A percentile compares a stretch with the other conserved stretches of the same genome.
phyloP scores from a whole-genome alignment of 2,329 filamentous ascomycete genomes.

The Colletotrichum shisoi region DNA sequence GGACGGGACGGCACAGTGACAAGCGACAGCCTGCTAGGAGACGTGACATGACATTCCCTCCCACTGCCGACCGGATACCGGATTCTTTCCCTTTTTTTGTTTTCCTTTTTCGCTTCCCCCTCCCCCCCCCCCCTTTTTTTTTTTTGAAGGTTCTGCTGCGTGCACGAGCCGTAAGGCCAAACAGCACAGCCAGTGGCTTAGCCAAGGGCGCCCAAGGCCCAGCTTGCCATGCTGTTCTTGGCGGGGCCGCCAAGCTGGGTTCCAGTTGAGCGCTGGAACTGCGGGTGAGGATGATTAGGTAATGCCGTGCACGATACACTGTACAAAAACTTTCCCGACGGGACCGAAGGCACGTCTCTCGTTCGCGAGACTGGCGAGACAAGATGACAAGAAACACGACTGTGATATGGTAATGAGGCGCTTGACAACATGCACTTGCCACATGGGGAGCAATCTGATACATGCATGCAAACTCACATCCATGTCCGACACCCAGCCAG shows the following conservation, averaged over 20 bases:
- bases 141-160: background rate
- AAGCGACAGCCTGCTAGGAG: constrained; percentile 6
- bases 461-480: constrained; percentile 20
- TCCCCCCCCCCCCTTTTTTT: too few relatives aligned
- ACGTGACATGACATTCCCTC: too few relatives aligned
- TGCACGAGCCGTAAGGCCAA: constrained; percentile 32
- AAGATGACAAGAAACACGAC: constrained; percentile 7
- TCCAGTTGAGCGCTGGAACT: constrained; percentile 1
- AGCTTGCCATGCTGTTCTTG: constrained; percentile 15
- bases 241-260: constrained; percentile 1
- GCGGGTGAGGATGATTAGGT: constrained; percentile 9
- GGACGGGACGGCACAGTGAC: constrained; percentile 29
- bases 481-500: constrained; percentile 9
- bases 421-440: background rate
- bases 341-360: constrained; percentile 24
- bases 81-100: background rate
- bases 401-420: background rate
- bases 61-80: constrained; percentile 24
- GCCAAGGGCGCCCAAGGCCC: background rate
- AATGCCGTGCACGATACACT: too few relatives aligned
- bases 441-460: background rate
- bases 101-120: too few relatives aligned
- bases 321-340: constrained; percentile 11
- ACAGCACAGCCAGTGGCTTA: constrained; percentile 30
- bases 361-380: constrained; percentile 3